A percentile compares a stretch with the other conserved stretches of the same genome.
Conservation (phyloP, 805 yeast species). For the Ogataea haglerorum region DNA sequence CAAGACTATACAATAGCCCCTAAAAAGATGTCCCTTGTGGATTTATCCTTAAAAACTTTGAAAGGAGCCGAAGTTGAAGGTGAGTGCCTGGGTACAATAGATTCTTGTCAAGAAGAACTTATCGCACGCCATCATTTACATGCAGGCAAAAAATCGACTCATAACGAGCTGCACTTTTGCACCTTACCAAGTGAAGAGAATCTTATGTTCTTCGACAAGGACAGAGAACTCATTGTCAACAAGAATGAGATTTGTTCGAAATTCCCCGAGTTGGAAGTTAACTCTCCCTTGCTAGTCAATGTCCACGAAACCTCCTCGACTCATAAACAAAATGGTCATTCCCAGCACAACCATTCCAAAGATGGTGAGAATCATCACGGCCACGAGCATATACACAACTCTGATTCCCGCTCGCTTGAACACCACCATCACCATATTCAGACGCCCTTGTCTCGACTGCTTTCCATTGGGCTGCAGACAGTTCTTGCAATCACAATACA, state of each 20-base stretch:
- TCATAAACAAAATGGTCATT: neutral
- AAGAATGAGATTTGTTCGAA: conserved; percentile 24
- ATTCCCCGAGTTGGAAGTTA: conserved; percentile 31
- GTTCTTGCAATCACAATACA: conserved; percentile 83
- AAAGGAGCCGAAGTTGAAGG: conserved; percentile 29
- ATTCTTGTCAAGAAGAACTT: conserved; percentile 26
- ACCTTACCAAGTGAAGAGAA: conserved; percentile 34
- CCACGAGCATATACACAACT: conserved; percentile 15
- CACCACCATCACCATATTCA: conserved; percentile 78
- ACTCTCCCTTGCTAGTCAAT: conserved; percentile 30
- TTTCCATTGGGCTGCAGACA: conserved; percentile 88
- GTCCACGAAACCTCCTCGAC: conserved; percentile 2
- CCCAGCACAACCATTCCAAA: neutral
- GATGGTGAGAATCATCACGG: conserved; percentile 3
- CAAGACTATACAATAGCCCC: neutral
- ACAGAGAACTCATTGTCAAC: conserved; percentile 25
- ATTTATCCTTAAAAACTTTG: conserved; percentile 30
- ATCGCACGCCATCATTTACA: conserved; percentile 24
- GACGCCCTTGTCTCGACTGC: conserved; percentile 71
- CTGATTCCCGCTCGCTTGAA: conserved; percentile 14
- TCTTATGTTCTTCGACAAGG: conserved; percentile 28
- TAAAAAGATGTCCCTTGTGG: conserved; percentile 25
- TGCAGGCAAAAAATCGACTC: conserved; percentile 6
- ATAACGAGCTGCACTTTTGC: conserved; percentile 31
- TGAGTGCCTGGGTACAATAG: conserved; percentile 33